Conservation (phyloP, 306 rosid genomes). For the Canavalia gladiata region DNA sequence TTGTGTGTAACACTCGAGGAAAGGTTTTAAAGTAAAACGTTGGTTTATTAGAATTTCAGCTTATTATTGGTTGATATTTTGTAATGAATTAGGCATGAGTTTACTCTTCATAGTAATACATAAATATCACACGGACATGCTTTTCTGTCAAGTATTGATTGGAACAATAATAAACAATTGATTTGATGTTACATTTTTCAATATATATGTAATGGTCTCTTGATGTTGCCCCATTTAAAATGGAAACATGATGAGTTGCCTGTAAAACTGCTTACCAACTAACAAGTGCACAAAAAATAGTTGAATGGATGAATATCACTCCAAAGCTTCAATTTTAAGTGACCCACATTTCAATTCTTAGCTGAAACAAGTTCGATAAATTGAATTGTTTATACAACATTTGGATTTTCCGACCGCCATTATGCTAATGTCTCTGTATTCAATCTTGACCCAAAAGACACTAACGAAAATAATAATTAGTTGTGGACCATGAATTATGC, state of each 20-base stretch:
- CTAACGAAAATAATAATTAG: not conserved
- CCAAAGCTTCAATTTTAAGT: not conserved
- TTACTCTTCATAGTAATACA: no score
- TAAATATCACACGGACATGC: no score
- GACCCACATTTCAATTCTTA: constrained; percentile 19
- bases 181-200: not conserved
- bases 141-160: not conserved
- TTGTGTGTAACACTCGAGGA: no score
- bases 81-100: no score
- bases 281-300: not conserved
- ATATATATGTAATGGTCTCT: not conserved
- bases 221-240: constrained; percentile 41
- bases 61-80: no score
- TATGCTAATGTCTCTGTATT: not conserved
- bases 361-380: constrained; percentile 2
- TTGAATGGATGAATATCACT: not conserved
- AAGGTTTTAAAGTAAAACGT: no score
- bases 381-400: constrained; percentile 24
- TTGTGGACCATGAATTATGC: no score
- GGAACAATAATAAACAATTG: constrained; percentile 36
- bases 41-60: no score
- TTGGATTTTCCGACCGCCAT: not conserved
- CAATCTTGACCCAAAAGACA: not conserved
- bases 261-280: not conserved
- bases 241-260: constrained; percentile 22